A percentile compares a stretch with the other conserved stretches of the same genome.
Conservation (phyloP, 139 green algal species). For the Coelastrella sp. region DNA sequence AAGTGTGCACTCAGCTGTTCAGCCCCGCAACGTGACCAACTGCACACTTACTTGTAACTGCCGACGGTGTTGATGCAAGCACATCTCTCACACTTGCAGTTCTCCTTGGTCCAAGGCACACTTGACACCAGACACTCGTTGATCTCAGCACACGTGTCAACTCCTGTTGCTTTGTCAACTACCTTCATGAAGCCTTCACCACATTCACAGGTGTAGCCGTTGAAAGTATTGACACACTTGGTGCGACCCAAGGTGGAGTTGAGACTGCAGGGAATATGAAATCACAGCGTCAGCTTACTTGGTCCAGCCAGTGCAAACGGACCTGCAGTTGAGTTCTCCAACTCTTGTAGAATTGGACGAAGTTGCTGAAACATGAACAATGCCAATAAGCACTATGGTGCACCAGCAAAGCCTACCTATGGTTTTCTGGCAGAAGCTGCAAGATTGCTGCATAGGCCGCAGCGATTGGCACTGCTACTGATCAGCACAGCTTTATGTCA, state of each 20-base stretch:
- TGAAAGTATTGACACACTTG: conserved; percentile 85
- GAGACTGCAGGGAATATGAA: neutral
- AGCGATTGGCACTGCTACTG: too few relatives aligned
- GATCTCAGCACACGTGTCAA: conserved; percentile 79
- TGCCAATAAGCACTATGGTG: too few relatives aligned
- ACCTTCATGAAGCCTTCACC: conserved; percentile 65
- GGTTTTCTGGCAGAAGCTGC: too few relatives aligned
- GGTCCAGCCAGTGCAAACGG: too few relatives aligned
- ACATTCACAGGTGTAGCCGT: conserved; percentile 86
- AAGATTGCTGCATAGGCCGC: too few relatives aligned
- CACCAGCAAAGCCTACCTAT: too few relatives aligned
- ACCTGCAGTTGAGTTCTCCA: too few relatives aligned
- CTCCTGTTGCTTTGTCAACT: conserved; percentile 43
- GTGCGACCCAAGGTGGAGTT: conserved; percentile 72
- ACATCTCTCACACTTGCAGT: conserved; percentile 84
- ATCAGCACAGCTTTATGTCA: too few relatives aligned
- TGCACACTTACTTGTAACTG: conserved; percentile 74
- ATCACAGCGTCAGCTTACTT: neutral
- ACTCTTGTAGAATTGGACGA: too few relatives aligned
- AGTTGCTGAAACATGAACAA: too few relatives aligned
- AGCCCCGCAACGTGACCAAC: too few relatives aligned
- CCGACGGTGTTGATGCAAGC: conserved; percentile 83
- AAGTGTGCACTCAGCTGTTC: too few relatives aligned
- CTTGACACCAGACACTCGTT: conserved; percentile 75
- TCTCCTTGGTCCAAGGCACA: conserved; percentile 50